Conservation (phyloP, 2,329 filamentous ascomycete genomes). For the Trichophyton rubrum region DNA sequence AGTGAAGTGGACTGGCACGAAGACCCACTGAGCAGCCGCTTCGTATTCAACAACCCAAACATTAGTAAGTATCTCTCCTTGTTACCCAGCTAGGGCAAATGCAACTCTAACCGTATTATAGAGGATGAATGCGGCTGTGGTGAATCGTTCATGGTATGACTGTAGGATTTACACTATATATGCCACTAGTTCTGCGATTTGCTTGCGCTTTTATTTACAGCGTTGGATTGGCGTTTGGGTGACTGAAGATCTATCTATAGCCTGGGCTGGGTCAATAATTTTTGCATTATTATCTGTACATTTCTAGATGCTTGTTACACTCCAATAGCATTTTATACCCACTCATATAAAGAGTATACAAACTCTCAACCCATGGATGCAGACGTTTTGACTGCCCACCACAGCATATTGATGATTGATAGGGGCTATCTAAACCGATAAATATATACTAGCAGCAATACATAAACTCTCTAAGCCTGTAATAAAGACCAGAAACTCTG, state of each 20-base stretch:
- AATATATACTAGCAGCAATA: too few species aligned
- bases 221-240: constrained; percentile 4
- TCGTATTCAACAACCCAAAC: constrained; percentile 93
- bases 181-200: background rate
- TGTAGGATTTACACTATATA: background rate
- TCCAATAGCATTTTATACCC: background rate
- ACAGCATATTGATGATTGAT: too few species aligned
- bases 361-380: too few species aligned
- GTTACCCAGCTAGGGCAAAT: background rate
- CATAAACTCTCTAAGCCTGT: too few species aligned
- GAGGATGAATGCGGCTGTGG: constrained; percentile 94
- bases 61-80: constrained; percentile 60
- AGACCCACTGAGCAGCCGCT: constrained; percentile 82
- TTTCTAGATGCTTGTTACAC: background rate
- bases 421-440: too few species aligned
- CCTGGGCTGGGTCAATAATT: background rate
- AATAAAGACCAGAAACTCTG: too few species aligned
- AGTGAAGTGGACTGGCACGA: constrained; percentile 99
- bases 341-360: background rate
- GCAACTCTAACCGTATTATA: constrained; percentile 32
- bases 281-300: background rate
- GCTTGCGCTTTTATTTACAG: background rate
- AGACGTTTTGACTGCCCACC: too few species aligned
- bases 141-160: constrained; percentile 78
- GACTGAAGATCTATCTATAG: background rate